Conservation (phyloP, 345 rosid species). For the Syzygium aromaticum region DNA sequence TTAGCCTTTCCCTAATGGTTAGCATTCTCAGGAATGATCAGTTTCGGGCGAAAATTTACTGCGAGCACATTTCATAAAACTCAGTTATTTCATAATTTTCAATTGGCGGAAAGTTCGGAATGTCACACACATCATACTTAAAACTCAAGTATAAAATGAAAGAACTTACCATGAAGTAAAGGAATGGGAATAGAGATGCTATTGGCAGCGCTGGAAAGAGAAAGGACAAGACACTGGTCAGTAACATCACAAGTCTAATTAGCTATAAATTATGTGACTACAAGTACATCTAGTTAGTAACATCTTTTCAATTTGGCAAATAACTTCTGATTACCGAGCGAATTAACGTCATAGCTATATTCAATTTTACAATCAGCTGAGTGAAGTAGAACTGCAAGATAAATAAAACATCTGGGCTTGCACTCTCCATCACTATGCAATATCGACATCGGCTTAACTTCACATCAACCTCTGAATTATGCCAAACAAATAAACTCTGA, state of each 20-base stretch:
- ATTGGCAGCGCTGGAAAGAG: slow-evolving; percentile 72
- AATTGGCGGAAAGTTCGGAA: no score
- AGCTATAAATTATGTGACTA: not conserved
- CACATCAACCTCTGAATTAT: not conserved
- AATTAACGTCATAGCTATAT: not conserved
- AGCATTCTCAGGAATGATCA: no score
- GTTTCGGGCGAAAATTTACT: no score
- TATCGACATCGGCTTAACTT: not conserved
- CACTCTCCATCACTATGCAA: not conserved
- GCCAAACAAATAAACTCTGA: not conserved
- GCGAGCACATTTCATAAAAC: no score
- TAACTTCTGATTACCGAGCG: not conserved
- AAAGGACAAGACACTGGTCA: not conserved
- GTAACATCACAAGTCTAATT: not conserved
- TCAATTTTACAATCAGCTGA: not conserved
- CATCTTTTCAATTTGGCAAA: not conserved
- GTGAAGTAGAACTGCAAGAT: not conserved
- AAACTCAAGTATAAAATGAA: not conserved
- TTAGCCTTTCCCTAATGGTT: no score
- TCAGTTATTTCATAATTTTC: no score
- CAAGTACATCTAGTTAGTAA: not conserved
- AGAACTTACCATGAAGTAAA: slow-evolving; percentile 86
- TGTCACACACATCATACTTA: not conserved
- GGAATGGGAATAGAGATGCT: slow-evolving; percentile 83
- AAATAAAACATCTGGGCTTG: not conserved